These are phyloP conservation scores for Termitomyces sp. DNA, from an alignment of 768 basidiomycete genomes.

Conservation along the genomic window DNA sequence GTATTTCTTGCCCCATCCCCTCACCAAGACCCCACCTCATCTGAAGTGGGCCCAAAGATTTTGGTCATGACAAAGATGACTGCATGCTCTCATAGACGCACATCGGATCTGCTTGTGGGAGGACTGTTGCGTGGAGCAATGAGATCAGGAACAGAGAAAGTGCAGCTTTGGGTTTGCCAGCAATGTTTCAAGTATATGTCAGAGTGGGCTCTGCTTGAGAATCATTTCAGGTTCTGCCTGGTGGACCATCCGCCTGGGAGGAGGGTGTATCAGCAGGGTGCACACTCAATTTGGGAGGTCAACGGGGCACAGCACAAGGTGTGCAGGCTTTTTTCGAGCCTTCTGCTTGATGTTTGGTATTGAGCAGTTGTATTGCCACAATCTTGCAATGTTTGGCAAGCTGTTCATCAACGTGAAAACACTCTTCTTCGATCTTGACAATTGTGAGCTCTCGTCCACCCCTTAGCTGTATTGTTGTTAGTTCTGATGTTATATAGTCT, in stretches of 20 bases:
- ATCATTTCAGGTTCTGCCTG: constrained; percentile 68
- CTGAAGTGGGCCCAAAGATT: constrained; percentile 33
- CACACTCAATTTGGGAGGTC: constrained; percentile 92
- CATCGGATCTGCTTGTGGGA: constrained; percentile 68
- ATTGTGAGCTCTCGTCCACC: constrained; percentile 48
- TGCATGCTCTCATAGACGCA: constrained; percentile 64
- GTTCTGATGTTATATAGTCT: constrained; percentile 41
- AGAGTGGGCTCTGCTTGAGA: constrained; percentile 63
- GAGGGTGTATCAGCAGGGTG: constrained; percentile 88
- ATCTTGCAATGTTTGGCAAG: constrained; percentile 93
- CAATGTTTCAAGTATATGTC: constrained; percentile 97
- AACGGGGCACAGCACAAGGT: constrained; percentile 88
- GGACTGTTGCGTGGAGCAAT: constrained; percentile 43
- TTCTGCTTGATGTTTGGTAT: background rate
- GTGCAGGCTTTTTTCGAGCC: constrained; percentile 12
- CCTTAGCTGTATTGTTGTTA: background rate
- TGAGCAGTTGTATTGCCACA: constrained; percentile 89
- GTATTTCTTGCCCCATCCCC: constrained; percentile 94
- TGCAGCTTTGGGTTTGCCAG: constrained; percentile 80
- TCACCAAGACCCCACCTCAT: constrained; percentile 42
- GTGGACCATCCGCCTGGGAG: constrained; percentile 76
- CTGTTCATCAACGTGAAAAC: constrained; percentile 99
- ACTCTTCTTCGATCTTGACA: constrained; percentile 85
- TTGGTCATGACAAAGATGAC: constrained; percentile 48
- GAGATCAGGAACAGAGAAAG: constrained; percentile 35